Evolutionary conservation across 177 flowering plant genomes (phyloP).

Genomic region (Vitis hybrid): DNA sequence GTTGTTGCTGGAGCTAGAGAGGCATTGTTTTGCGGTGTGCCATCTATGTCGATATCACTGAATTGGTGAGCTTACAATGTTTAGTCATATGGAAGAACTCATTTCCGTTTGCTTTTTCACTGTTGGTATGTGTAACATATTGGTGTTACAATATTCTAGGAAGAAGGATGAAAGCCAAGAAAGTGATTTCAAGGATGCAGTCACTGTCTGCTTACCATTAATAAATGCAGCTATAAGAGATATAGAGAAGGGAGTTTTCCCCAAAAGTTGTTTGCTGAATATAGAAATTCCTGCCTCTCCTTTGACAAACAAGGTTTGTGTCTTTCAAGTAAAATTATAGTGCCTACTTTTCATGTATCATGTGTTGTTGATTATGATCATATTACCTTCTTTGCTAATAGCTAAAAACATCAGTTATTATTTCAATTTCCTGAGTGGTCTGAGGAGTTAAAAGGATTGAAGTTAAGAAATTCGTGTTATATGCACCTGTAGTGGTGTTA

Average conservation of each 20-base stretch:
- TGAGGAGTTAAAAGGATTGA: no score
- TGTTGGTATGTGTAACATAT: slow-evolving; percentile 2
- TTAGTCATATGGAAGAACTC: background rate
- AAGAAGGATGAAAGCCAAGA: slow-evolving; percentile 86
- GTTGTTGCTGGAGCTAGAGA: slow-evolving; percentile 94
- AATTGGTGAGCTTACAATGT: slow-evolving; percentile 63
- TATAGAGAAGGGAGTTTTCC: slow-evolving; percentile 67
- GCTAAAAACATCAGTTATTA: no score
- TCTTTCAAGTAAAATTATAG: background rate
- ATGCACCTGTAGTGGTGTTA: no score
- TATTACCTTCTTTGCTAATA: no score
- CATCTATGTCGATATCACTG: slow-evolving; percentile 84
- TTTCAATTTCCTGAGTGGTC: no score
- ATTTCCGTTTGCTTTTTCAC: background rate
- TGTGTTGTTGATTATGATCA: no score
- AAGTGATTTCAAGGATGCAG: slow-evolving; percentile 92
- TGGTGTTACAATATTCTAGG: slow-evolving; percentile 44
- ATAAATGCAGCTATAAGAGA: slow-evolving; percentile 82
- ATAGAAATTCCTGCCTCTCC: slow-evolving; percentile 84
- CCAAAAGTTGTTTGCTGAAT: slow-evolving; percentile 61
- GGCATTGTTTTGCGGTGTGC: slow-evolving; percentile 77
- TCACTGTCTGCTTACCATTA: slow-evolving; percentile 71
- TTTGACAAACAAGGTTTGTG: slow-evolving; percentile 69
- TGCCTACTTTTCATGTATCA: no score
- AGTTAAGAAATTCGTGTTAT: no score